These are phyloP conservation scores for Rheum nobile DNA, from an alignment of 148 eudicot genomes.

Conservation along the genomic window DNA sequence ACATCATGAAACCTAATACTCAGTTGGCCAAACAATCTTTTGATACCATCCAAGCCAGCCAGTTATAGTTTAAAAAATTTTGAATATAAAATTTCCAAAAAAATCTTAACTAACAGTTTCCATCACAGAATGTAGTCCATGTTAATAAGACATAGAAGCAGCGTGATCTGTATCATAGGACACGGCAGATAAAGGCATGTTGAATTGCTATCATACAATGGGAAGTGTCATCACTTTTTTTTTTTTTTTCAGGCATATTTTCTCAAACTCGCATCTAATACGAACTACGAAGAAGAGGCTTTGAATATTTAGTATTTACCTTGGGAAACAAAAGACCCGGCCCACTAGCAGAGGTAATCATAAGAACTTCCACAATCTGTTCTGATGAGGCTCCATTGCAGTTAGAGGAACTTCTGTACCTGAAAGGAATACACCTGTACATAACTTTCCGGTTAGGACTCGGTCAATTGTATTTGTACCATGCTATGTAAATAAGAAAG, in stretches of 20 bases:
- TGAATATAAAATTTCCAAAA: background rate
- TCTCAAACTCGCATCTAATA: background rate
- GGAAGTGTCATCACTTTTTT: background rate
- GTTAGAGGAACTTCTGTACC: conserved; percentile 27
- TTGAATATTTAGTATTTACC: conserved; percentile 22
- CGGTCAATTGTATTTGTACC: background rate
- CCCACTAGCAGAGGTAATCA: conserved; percentile 82
- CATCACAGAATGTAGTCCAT: background rate
- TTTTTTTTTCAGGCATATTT: background rate
- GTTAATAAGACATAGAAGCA: background rate
- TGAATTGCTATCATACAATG: background rate
- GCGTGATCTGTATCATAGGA: background rate
- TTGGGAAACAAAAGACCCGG: conserved; percentile 92
- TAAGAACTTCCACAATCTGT: conserved; percentile 64
- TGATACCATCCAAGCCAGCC: background rate
- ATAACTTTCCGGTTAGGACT: background rate
- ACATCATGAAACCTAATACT: background rate
- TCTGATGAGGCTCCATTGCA: conserved; percentile 28
- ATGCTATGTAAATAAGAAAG: background rate
- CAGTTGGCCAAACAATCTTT: background rate
- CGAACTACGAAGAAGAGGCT: background rate
- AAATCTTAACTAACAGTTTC: background rate
- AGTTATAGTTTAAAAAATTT: background rate
- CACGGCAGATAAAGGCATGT: background rate
- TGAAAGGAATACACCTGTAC: conserved; percentile 78